Conservation (phyloP, 2,329 filamentous ascomycete genomes). For the Uncinocarpus reesii region DNA sequence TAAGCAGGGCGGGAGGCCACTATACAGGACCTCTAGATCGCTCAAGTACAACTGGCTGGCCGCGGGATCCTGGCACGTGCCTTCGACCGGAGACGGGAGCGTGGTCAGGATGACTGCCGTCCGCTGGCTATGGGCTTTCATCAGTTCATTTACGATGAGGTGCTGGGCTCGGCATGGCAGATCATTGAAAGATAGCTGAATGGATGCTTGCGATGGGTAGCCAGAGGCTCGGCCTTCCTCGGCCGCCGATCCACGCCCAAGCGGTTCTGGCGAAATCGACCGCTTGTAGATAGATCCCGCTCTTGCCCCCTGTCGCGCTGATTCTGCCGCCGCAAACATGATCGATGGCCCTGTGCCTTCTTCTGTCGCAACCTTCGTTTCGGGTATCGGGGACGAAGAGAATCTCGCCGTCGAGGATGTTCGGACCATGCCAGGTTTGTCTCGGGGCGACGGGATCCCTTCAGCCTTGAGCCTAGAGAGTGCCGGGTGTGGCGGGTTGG, state of each 20-base stretch:
- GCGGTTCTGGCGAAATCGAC: slow-evolving; percentile 19
- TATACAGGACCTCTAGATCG: slow-evolving; percentile 68
- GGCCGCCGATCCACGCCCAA: not conserved
- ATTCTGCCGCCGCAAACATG: slow-evolving; percentile 54
- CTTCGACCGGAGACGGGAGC: slow-evolving; percentile 67
- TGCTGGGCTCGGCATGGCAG: slow-evolving; percentile 76
- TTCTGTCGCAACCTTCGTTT: slow-evolving; percentile 55
- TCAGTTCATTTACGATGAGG: slow-evolving; percentile 75
- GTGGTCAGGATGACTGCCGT: slow-evolving; percentile 77
- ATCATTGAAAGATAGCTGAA: slow-evolving; percentile 75
- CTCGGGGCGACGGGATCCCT: slow-evolving; percentile 11
- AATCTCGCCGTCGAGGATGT: slow-evolving; percentile 42
- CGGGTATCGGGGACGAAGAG: slow-evolving; percentile 61
- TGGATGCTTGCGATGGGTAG: slow-evolving; percentile 49
- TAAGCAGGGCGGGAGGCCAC: slow-evolving; percentile 62
- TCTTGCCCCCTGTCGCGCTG: slow-evolving; percentile 11
- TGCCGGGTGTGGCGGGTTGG: slow-evolving; percentile 3
- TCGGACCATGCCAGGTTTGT: slow-evolving; percentile 4
- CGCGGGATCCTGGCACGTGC: slow-evolving; percentile 59
- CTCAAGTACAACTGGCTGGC: slow-evolving; percentile 65
- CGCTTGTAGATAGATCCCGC: slow-evolving; percentile 33
- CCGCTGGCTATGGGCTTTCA: slow-evolving; percentile 55
- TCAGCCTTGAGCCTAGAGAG: slow-evolving; percentile 11
- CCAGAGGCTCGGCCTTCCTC: slow-evolving; percentile 29
- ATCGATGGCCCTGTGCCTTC: slow-evolving; percentile 60